Base-by-base conservation (phyloP, 2,329 filamentous ascomycete genomes). In the Colletotrichum cuscutae region DNA sequence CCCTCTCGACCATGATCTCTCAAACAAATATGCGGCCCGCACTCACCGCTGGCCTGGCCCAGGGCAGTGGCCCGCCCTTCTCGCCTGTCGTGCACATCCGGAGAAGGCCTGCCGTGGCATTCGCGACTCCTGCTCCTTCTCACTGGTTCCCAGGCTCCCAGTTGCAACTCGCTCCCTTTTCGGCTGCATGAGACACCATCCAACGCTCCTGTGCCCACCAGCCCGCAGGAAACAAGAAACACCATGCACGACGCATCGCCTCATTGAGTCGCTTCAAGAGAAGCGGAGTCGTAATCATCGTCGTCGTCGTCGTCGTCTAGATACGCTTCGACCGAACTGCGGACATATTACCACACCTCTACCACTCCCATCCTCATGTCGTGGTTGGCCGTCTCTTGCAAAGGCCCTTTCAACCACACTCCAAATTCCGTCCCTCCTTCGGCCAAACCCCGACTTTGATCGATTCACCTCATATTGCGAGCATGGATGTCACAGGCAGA, bases 381-480 rank as follows among this genome's bases (percentile, higher is more conserved):
- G 19, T 35, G 19, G 5, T 46, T n/a, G 26, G 26, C 22, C 32
- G 26, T 35, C 9, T 13, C 7, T 53, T 46, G n/a, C 22, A 6
- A 32, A 54, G 24, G n/a, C 22, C 7, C n/a, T 11, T 22, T 22
- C 42, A 52, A 8, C 7, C 22, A n/a, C 11, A 46, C n/a, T 22
- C 30, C 42, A 35, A 12, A 12, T 15, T 58, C 15, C 65, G 42
- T 72, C 69, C 65, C 58, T 35, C 58, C 65, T 68, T 72, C 53
- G 69, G 69, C 53, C 52, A 68, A 54, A n/a, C 22, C 24, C 30
- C 52, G 58, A 58, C 52, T 22, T 52, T 52, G 4, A 15, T 12
- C 58, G 53, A 65, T 68, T 72, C 58, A 58, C 65, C 69, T 63
- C 58, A 72, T 63, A 2, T 30, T 72, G 52, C 58, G 65, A 72